Evolutionary conservation across 73 alveolate genomes (phyloP).

Genomic region (Breviolum minutum): DNA sequence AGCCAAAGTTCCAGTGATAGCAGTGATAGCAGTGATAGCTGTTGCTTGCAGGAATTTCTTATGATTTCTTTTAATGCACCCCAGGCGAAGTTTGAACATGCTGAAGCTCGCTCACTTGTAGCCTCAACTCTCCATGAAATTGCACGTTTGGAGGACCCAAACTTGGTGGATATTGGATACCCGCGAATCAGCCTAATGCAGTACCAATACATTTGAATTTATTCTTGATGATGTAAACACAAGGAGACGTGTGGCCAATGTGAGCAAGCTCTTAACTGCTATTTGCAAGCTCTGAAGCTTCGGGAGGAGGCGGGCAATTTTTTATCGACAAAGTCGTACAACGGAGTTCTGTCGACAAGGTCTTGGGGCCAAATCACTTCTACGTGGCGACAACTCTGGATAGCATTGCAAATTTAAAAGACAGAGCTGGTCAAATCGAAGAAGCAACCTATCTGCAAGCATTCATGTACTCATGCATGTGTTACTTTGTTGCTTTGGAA

Average conservation of each 20-base stretch:
- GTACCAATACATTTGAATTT: not conserved
- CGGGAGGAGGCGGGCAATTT: slow-evolving; percentile 32
- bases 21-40: not conserved
- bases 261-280: slow-evolving; percentile 6
- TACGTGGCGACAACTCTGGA: slow-evolving; percentile 79
- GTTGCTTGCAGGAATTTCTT: not conserved
- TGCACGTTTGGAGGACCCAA: slow-evolving; percentile 42
- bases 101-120: slow-evolving; percentile 26
- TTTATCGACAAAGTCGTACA: not conserved
- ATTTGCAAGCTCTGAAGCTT: slow-evolving; percentile 30
- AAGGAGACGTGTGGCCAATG: slow-evolving; percentile 13
- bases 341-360: not conserved
- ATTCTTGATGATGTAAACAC: not conserved
- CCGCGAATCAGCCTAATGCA: not conserved
- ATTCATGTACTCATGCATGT: not conserved
- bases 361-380: slow-evolving; percentile 49
- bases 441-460: not conserved
- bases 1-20: not conserved
- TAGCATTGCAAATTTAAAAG: slow-evolving; percentile 60
- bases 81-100: slow-evolving; percentile 8
- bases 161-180: not conserved
- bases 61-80: too few species aligned
- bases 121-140: slow-evolving; percentile 66
- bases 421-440: slow-evolving; percentile 45
- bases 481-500: not conserved